Percentiles rank a stretch among this genome's conserved stretches.
Conservation (phyloP, 2,329 filamentous ascomycete species). For the Tympanopsis confertula region DNA sequence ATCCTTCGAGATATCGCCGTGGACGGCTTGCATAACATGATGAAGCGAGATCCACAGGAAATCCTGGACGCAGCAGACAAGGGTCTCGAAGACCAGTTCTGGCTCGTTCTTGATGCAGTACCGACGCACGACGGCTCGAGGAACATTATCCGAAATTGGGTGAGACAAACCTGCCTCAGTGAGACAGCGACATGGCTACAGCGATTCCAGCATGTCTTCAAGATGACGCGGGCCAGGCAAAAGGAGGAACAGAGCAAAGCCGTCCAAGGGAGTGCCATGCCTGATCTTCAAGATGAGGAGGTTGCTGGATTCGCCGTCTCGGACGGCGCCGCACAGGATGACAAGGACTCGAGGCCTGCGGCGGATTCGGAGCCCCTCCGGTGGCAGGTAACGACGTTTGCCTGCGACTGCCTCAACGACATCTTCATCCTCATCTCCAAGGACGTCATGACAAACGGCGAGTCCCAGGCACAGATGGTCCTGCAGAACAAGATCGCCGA, state of each 20-base stretch:
- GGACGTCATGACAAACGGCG: slow-evolving; percentile 66
- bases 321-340: slow-evolving; percentile 45
- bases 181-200: slow-evolving; percentile 81
- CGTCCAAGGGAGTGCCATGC: slow-evolving; percentile 36
- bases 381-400: slow-evolving; percentile 93
- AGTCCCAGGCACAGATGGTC: slow-evolving; percentile 65
- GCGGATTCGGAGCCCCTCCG: slow-evolving; percentile 58
- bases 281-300: slow-evolving; percentile 91
- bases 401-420: slow-evolving; percentile 77
- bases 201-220: slow-evolving; percentile 77
- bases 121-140: slow-evolving; percentile 71
- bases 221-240: slow-evolving; percentile 66
- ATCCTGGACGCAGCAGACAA: slow-evolving; percentile 66
- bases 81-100: slow-evolving; percentile 80
- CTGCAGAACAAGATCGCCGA: slow-evolving; percentile 79
- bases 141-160: slow-evolving; percentile 84
- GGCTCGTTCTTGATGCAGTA: slow-evolving; percentile 72
- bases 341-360: slow-evolving; percentile 50
- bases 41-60: slow-evolving; percentile 80
- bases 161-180: slow-evolving; percentile 76
- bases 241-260: slow-evolving; percentile 36
- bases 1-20: slow-evolving; percentile 70
- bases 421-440: slow-evolving; percentile 70
- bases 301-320: slow-evolving; percentile 88
- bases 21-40: slow-evolving; percentile 82